Conservation (phyloP, 768 basidiomycete genomes). For the Pleurotus eryngii region DNA sequence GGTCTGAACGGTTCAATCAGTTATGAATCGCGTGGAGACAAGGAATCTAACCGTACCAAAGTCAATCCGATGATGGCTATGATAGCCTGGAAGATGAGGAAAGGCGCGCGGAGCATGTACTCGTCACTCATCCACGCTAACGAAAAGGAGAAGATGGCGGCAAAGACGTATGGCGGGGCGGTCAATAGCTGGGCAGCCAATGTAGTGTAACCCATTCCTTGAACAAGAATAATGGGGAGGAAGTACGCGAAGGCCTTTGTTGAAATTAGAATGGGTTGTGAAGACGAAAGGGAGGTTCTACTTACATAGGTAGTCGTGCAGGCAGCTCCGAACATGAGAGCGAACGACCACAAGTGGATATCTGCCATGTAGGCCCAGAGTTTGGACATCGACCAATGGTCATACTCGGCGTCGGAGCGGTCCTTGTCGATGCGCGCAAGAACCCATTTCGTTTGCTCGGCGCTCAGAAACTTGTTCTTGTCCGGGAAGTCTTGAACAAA, state of each 20-base stretch:
- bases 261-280: not conserved
- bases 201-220: slow-evolving; percentile 28
- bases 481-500: slow-evolving; percentile 34
- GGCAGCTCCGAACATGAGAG: slow-evolving; percentile 32
- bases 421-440: slow-evolving; percentile 34
- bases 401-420: slow-evolving; percentile 33
- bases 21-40: not conserved
- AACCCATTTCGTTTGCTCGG: slow-evolving; percentile 27
- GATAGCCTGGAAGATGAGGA: slow-evolving; percentile 28
- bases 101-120: slow-evolving; percentile 29
- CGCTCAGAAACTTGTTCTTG: slow-evolving; percentile 30
- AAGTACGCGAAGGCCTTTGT: slow-evolving; percentile 23
- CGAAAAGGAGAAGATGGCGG: slow-evolving; percentile 29
- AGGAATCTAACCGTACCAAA: slow-evolving; percentile 11
- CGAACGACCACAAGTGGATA: slow-evolving; percentile 27
- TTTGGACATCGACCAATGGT: slow-evolving; percentile 27
- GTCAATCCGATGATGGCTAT: slow-evolving; percentile 30
- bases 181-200: slow-evolving; percentile 28
- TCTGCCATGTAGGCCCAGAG: slow-evolving; percentile 33
- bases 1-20: not conserved
- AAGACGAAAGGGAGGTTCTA: not conserved
- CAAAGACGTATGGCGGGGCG: slow-evolving; percentile 32
- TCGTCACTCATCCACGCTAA: slow-evolving; percentile 37
- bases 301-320: slow-evolving; percentile 33
- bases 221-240: slow-evolving; percentile 30